These are phyloP conservation scores for Aureobasidium mangrovei DNA, from an alignment of 2,329 filamentous ascomycete genomes.

Conservation along the genomic window DNA sequence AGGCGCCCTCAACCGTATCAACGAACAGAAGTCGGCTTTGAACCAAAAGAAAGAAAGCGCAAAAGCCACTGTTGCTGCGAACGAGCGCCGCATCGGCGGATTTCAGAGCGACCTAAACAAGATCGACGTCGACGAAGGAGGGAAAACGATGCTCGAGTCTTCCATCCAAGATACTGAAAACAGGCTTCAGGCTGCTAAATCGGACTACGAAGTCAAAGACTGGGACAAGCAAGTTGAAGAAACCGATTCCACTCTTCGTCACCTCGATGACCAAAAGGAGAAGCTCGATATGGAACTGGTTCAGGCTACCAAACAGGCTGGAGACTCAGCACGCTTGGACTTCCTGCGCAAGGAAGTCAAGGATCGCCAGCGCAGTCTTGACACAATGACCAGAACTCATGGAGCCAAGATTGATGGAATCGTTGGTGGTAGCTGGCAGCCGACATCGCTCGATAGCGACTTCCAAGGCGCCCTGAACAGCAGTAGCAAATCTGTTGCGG, in stretches of 20 bases:
- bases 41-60: constrained; percentile 67
- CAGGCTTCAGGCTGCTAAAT: constrained; percentile 52
- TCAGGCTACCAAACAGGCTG: constrained; percentile 70
- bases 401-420: constrained; percentile 57
- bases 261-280: constrained; percentile 63
- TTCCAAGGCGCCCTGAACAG: constrained; percentile 57
- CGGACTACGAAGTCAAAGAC: constrained; percentile 53
- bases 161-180: constrained; percentile 61
- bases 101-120: constrained; percentile 61
- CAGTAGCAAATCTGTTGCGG: constrained; percentile 50
- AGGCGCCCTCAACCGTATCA: constrained; percentile 60
- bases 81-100: constrained; percentile 59
- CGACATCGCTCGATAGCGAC: constrained; percentile 58
- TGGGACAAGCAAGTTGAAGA: constrained; percentile 64
- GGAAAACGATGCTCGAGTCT: constrained; percentile 66
- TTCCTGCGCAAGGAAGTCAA: constrained; percentile 71
- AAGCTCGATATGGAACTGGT: constrained; percentile 71
- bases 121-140: constrained; percentile 81
- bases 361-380: constrained; percentile 63
- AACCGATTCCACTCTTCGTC: constrained; percentile 55
- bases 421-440: constrained; percentile 59
- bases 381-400: constrained; percentile 70
- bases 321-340: constrained; percentile 76
- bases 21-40: constrained; percentile 61
- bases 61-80: constrained; percentile 60